phyloP scores from a whole-genome alignment of 345 rosid species.

The thale cress (Arabidopsis thaliana) region TAIR10.1 NC_003074.8:16802001-16802500 shows the following conservation, averaged over 20 bases:
- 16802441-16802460: not conserved
- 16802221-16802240: too few relatives aligned
- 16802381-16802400: not conserved
- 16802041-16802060: not conserved
- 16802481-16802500: not conserved
- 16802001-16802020: constrained; percentile 14
- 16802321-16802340: not conserved
- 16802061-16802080: constrained; percentile 24
- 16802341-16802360: not conserved
- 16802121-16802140: constrained; percentile 80
- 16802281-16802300: too few relatives aligned
- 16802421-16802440: not conserved
- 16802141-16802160: constrained; percentile 93
- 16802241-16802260: too few relatives aligned
- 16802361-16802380: not conserved
- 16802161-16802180: constrained; percentile 10
- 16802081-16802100: constrained; percentile 7
- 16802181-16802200: too few relatives aligned
- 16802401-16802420: not conserved
- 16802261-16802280: too few relatives aligned
- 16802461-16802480: not conserved
- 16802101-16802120: constrained; percentile 74
- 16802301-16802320: not conserved
- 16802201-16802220: too few relatives aligned
- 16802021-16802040: constrained; percentile 26